Conservation (phyloP, 2,329 filamentous ascomycete species). For the Alternaria sp. region DNA sequence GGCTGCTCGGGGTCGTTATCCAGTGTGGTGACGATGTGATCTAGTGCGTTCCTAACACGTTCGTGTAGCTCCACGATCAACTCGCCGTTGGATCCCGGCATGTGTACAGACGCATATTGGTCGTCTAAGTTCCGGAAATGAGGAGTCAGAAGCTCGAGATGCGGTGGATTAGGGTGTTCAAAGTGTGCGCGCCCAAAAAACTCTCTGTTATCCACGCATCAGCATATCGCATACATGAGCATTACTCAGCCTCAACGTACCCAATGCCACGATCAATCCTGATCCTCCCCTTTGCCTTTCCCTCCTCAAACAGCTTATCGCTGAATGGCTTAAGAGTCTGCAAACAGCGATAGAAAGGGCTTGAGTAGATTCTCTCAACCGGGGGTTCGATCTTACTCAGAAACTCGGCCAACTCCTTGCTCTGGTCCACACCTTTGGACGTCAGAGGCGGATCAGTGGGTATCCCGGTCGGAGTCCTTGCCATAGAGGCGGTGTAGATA, state of each 20-base stretch:
- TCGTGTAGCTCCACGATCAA: conserved; percentile 81
- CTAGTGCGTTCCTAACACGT: conserved; percentile 75
- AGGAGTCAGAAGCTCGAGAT: conserved; percentile 67
- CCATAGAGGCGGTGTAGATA: conserved; percentile 73
- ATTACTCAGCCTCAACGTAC: conserved; percentile 44
- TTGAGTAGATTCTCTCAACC: conserved; percentile 76
- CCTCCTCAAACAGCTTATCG: conserved; percentile 42
- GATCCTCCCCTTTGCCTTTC: conserved; percentile 53
- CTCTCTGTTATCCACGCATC: conserved; percentile 58
- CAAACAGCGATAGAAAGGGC: conserved; percentile 54
- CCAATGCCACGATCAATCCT: conserved; percentile 63
- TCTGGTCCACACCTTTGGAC: conserved; percentile 84
- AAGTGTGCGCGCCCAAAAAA: conserved; percentile 92
- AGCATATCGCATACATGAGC: not conserved
- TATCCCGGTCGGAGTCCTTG: conserved; percentile 81
- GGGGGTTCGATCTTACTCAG: conserved; percentile 70
- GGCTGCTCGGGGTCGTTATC: conserved; percentile 71
- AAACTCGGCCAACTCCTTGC: conserved; percentile 75
- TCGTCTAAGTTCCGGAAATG: conserved; percentile 71
- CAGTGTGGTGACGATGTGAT: conserved; percentile 74
- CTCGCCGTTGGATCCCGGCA: conserved; percentile 79
- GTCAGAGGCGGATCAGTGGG: conserved; percentile 88
- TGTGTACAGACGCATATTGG: conserved; percentile 68
- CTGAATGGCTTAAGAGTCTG: conserved; percentile 52
- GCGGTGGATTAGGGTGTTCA: conserved; percentile 81